Percentiles rank a stretch among this genome's conserved stretches.
These are phyloP conservation scores for Ogataea corticis DNA, from an alignment of 805 yeast species.

Conservation along the genomic window DNA sequence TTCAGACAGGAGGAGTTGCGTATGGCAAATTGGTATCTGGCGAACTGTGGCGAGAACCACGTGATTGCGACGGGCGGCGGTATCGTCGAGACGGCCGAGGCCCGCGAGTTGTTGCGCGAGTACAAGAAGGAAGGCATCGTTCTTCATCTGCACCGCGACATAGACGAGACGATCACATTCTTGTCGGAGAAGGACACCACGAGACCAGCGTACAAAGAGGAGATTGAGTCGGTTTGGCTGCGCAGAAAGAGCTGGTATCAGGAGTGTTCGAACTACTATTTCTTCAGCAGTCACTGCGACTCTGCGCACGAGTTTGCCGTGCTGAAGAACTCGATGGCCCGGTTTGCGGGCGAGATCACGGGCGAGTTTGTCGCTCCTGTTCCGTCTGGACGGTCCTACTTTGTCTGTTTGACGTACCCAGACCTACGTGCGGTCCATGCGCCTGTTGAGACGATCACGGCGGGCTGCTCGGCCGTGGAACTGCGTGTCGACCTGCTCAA, in stretches of 20 bases:
- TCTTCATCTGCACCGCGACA: slow-evolving; percentile 85
- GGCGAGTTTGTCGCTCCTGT: slow-evolving; percentile 46
- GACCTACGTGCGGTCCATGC: slow-evolving; percentile 51
- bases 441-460: slow-evolving; percentile 51
- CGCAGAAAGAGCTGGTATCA: slow-evolving; percentile 79
- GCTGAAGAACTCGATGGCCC: slow-evolving; percentile 58
- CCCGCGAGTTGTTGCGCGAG: slow-evolving; percentile 61
- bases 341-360: slow-evolving; percentile 59
- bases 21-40: slow-evolving; percentile 52
- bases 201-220: slow-evolving; percentile 85
- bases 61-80: slow-evolving; percentile 98
- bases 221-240: slow-evolving; percentile 78
- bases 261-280: slow-evolving; percentile 75
- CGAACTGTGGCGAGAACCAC: slow-evolving; percentile 44
- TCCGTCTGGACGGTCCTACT: slow-evolving; percentile 57
- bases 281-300: slow-evolving; percentile 73
- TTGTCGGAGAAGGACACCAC: slow-evolving; percentile 70
- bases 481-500: slow-evolving; percentile 73
- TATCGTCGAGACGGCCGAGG: slow-evolving; percentile 72
- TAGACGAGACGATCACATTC: slow-evolving; percentile 75
- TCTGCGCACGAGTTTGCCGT: slow-evolving; percentile 52
- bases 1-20: slow-evolving; percentile 71
- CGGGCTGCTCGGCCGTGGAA: slow-evolving; percentile 83
- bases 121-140: slow-evolving; percentile 63
- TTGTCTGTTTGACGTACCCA: slow-evolving; percentile 70